A percentile compares a stretch with the other conserved stretches of the same genome.
phyloP scores from a whole-genome alignment of 345 rosid genomes.

The Noccaea caerulescens region DNA sequence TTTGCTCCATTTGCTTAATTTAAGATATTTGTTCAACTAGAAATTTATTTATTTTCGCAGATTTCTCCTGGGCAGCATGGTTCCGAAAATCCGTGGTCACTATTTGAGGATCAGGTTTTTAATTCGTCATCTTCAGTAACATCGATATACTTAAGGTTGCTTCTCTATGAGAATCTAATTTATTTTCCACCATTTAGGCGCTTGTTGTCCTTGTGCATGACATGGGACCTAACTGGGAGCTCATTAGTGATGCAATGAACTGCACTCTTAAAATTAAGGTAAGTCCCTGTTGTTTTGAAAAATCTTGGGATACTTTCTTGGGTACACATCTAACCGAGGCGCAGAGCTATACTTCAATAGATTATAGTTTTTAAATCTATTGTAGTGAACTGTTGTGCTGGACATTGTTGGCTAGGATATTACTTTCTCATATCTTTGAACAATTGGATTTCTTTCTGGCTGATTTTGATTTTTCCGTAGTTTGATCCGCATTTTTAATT shows the following conservation, averaged over 20 bases:
- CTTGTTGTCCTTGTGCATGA: slow-evolving; percentile 99
- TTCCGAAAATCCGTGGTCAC: slow-evolving; percentile 89
- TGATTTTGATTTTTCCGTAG: slow-evolving; percentile 21
- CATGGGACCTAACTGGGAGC: slow-evolving; percentile 99
- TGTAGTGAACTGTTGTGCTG: slow-evolving; percentile 16
- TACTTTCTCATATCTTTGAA: slow-evolving; percentile 22
- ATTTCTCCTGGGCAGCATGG: slow-evolving; percentile 74
- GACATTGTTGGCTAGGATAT: slow-evolving; percentile 16
- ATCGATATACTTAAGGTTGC: slow-evolving; percentile 32
- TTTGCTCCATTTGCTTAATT: slow-evolving; percentile 18
- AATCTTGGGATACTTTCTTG: slow-evolving; percentile 15
- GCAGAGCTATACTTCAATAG: slow-evolving; percentile 25
- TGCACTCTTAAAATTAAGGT: slow-evolving; percentile 92
- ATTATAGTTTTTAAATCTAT: slow-evolving; percentile 20
- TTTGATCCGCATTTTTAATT: background rate
- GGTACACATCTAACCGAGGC: slow-evolving; percentile 10
- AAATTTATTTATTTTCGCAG: slow-evolving; percentile 52
- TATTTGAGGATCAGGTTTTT: slow-evolving; percentile 95
- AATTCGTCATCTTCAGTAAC: slow-evolving; percentile 23
- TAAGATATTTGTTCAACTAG: slow-evolving; percentile 13
- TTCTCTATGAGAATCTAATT: slow-evolving; percentile 35
- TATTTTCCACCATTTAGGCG: slow-evolving; percentile 59
- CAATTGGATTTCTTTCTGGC: slow-evolving; percentile 14
- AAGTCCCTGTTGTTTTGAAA: slow-evolving; percentile 31
- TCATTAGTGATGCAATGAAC: slow-evolving; percentile 95